Percentiles rank a stretch among this genome's conserved stretches.
These are phyloP conservation scores for Penicillium alfredii DNA, from an alignment of 495 filamentous ascomycete genomes.

Conservation along the genomic window DNA sequence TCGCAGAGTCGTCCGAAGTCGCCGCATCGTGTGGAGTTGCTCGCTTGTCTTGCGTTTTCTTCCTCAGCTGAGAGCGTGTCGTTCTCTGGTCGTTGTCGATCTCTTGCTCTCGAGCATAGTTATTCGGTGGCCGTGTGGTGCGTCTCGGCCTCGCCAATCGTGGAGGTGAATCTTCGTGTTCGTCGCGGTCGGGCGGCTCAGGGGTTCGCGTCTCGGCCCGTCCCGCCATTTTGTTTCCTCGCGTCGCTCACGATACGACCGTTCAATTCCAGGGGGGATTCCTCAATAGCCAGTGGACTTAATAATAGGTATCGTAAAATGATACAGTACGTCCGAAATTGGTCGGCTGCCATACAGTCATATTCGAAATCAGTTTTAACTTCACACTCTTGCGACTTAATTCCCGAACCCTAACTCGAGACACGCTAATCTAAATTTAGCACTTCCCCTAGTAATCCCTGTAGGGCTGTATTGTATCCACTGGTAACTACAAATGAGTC, in stretches of 20 bases:
- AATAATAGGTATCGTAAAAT: no score
- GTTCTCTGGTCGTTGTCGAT: constrained; percentile 10
- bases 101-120: constrained; percentile 12
- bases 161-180: constrained; percentile 17
- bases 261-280: no score
- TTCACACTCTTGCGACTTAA: no score
- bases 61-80: constrained; percentile 8
- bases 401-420: no score
- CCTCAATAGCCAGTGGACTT: no score
- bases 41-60: constrained; percentile 7
- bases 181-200: no score
- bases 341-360: no score
- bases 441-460: constrained; percentile 6
- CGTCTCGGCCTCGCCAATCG: constrained; percentile 13
- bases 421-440: no score
- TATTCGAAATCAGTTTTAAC: no score
- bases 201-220: constrained; percentile 22
- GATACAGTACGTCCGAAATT: no score
- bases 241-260: no score
- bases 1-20: constrained; percentile 9
- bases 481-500: constrained; percentile 5
- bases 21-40: constrained; percentile 8
- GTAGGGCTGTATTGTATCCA: constrained; percentile 5
- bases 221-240: no score
- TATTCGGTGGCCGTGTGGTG: constrained; percentile 6